Percentiles rank a stretch among this genome's conserved stretches.
Conservation (phyloP, 2,329 filamentous ascomycete species). For the Cladosporium sp. region DNA sequence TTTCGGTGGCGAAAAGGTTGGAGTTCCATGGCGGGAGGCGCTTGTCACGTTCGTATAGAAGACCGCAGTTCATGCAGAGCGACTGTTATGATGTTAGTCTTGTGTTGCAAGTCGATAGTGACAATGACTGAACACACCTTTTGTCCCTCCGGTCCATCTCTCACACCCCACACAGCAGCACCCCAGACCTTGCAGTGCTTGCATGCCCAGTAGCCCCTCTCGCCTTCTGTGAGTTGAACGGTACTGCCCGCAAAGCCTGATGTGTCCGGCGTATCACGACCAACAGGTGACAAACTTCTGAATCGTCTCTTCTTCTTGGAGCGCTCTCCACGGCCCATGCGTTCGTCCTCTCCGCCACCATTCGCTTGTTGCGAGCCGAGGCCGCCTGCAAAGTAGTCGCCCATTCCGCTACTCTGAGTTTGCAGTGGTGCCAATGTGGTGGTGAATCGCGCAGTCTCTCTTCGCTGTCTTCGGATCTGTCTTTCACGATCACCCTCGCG, state of each 20-base stretch:
- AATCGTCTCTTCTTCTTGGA: slow-evolving; percentile 96
- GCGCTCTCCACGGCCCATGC: slow-evolving; percentile 87
- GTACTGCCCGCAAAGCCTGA: slow-evolving; percentile 66
- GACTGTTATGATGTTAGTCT: slow-evolving; percentile 55
- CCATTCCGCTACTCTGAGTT: slow-evolving; percentile 44
- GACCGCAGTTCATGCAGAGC: slow-evolving; percentile 90
- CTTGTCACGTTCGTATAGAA: slow-evolving; percentile 84
- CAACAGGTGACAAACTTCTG: slow-evolving; percentile 80
- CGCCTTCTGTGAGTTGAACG: slow-evolving; percentile 67
- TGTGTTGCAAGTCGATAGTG: background rate
- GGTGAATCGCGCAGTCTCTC: slow-evolving; percentile 84
- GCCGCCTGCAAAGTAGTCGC: slow-evolving; percentile 60
- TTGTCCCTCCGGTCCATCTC: slow-evolving; percentile 83
- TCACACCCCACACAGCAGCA: slow-evolving; percentile 88
- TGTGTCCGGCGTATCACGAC: slow-evolving; percentile 78
- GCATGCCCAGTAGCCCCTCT: slow-evolving; percentile 84
- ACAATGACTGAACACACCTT: slow-evolving; percentile 61
- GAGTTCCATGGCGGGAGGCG: slow-evolving; percentile 77
- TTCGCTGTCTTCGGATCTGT: slow-evolving; percentile 79
- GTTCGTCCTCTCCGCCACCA: slow-evolving; percentile 61
- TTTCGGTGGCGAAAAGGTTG: slow-evolving; percentile 61
- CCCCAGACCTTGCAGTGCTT: slow-evolving; percentile 86
- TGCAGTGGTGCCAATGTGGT: slow-evolving; percentile 44
- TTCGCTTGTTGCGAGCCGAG: slow-evolving; percentile 43
- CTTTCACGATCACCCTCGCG: slow-evolving; percentile 91